Evolutionary conservation across 2,329 filamentous ascomycete species (phyloP).

Genomic region (Chaetomiaceae sp.): DNA sequence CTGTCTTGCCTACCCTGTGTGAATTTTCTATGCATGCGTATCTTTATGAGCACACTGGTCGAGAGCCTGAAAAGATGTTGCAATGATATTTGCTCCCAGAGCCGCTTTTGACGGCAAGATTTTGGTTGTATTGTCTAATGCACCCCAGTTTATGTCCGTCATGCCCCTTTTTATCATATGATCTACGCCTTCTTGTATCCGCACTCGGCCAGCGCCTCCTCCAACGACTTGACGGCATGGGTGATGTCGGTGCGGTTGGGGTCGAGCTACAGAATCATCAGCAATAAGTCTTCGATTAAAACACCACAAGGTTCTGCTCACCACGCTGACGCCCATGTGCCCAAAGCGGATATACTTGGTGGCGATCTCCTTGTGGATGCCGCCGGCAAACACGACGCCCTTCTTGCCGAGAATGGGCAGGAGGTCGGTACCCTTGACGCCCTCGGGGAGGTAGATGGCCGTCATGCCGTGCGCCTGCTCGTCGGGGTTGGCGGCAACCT

Average conservation of each 20-base stretch:
- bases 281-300: slow-evolving; percentile 10
- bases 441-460: slow-evolving; percentile 89
- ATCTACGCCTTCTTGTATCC: slow-evolving; percentile 53
- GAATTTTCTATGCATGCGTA: no score
- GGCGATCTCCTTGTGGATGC: slow-evolving; percentile 92
- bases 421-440: slow-evolving; percentile 72
- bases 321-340: slow-evolving; percentile 93
- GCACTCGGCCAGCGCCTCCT: slow-evolving; percentile 67
- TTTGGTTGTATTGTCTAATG: no score
- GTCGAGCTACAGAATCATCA: slow-evolving; percentile 53
- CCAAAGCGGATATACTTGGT: slow-evolving; percentile 92
- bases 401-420: slow-evolving; percentile 80
- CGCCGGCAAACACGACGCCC: slow-evolving; percentile 90
- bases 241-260: slow-evolving; percentile 75
- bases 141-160: no score
- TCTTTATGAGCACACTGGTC: no score
- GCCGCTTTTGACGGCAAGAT: no score
- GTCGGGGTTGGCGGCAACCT: slow-evolving; percentile 78
- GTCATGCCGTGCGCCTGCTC: slow-evolving; percentile 98
- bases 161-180: background rate
- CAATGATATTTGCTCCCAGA: no score
- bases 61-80: no score
- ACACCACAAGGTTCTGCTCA: slow-evolving; percentile 38
- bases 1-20: no score
- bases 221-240: slow-evolving; percentile 73